These are phyloP conservation scores for Populus davidiana DNA, from an alignment of 345 rosid genomes.

Conservation along the genomic window DNA sequence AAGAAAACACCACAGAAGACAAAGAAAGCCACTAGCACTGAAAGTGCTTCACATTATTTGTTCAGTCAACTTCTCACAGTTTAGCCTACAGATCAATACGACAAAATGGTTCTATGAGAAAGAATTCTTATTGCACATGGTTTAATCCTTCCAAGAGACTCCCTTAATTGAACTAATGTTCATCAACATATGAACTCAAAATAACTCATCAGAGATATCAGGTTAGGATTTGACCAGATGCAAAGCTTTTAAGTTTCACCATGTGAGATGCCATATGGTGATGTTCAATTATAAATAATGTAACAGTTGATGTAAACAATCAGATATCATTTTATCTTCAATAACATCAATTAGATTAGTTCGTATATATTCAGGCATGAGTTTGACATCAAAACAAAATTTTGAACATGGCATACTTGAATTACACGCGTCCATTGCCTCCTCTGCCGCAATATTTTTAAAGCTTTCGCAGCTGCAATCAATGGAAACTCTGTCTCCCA, in stretches of 20 bases:
- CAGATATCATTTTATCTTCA: background rate
- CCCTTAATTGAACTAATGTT: background rate
- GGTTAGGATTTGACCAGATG: background rate
- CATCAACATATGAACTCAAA: background rate
- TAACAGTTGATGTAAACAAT: background rate
- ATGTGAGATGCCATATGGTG: background rate
- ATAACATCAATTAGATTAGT: background rate
- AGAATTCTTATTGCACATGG: background rate
- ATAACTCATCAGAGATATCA: background rate
- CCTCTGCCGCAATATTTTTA: conserved; percentile 56
- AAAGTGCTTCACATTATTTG: no score
- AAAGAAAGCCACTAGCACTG: no score
- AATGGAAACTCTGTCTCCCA: conserved; percentile 89
- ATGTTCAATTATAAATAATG: background rate
- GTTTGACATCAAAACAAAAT: background rate
- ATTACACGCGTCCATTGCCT: conserved; percentile 75
- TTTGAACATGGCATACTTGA: conserved; percentile 49
- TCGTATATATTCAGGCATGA: background rate
- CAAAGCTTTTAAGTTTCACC: background rate
- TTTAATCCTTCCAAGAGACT: background rate
- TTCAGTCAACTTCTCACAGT: no score
- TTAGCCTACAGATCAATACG: no score
- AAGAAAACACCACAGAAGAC: no score
- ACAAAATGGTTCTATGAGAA: background rate
- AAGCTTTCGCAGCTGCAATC: conserved; percentile 71